These are phyloP conservation scores for Neospora caninum DNA, from an alignment of 169 alveolate genomes.

Conservation along the genomic window DNA sequence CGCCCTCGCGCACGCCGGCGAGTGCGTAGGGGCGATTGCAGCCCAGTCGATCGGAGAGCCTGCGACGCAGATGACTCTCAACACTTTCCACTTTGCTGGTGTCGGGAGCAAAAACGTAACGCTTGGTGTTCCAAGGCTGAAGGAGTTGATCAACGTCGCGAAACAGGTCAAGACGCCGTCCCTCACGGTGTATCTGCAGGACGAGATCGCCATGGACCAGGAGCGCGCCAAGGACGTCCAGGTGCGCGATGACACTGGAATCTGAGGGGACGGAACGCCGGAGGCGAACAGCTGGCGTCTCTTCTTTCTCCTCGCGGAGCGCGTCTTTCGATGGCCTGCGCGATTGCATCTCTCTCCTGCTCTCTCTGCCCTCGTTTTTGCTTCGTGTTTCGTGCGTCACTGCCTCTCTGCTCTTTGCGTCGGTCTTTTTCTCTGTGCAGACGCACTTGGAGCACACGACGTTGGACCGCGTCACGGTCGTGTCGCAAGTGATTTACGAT, in stretches of 20 bases:
- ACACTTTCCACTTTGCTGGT: conserved; percentile 99
- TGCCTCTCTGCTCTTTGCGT: background rate
- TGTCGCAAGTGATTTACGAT: conserved; percentile 95
- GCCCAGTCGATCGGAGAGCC: conserved; percentile 99
- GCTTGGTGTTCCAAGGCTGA: conserved; percentile 98
- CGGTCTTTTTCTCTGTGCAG: conserved; percentile 66
- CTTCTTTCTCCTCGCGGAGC: too few relatives aligned
- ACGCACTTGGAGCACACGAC: conserved; percentile 95
- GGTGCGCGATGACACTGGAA: too few relatives aligned
- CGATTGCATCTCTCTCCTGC: too few relatives aligned
- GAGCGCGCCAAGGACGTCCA: conserved; percentile 92
- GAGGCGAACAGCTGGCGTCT: too few relatives aligned
- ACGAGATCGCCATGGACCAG: conserved; percentile 88
- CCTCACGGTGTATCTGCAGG: conserved; percentile 92
- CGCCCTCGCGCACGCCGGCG: conserved; percentile 99
- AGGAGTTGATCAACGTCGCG: conserved; percentile 99
- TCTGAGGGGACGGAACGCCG: too few relatives aligned
- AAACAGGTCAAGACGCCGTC: conserved; percentile 98
- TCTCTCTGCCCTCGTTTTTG: too few relatives aligned
- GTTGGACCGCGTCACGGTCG: conserved; percentile 91
- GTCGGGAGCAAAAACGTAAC: conserved; percentile 99
- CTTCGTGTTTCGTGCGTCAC: background rate
- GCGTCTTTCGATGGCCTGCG: too few relatives aligned
- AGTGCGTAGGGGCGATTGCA: conserved; percentile 96
- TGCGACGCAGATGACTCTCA: conserved; percentile 99